A percentile compares a stretch with the other conserved stretches of the same genome.
Conservation (phyloP, 345 rosid species). For the Salix viminalis region DNA sequence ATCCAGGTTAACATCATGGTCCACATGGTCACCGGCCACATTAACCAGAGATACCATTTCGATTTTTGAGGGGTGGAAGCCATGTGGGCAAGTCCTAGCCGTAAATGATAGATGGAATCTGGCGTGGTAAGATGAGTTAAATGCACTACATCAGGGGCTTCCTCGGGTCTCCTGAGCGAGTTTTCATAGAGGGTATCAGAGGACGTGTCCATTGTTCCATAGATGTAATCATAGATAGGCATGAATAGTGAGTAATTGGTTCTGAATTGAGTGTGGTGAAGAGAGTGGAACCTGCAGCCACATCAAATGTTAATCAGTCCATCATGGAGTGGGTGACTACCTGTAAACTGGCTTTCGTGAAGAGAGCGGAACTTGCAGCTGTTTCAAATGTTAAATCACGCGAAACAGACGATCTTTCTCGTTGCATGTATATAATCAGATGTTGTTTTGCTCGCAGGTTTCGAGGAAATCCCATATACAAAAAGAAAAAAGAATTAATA, state of each 20-base stretch:
- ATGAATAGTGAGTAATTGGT: conserved; percentile 27
- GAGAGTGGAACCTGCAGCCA: conserved; percentile 21
- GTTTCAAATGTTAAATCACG: too few species aligned
- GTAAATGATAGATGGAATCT: conserved; percentile 59
- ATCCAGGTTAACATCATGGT: conserved; percentile 43
- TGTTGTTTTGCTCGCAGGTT: too few species aligned
- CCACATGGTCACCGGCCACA: conserved; percentile 62
- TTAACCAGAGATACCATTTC: conserved; percentile 40
- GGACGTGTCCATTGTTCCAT: conserved; percentile 19
- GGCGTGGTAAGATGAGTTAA: conserved; percentile 57
- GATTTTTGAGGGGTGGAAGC: conserved; percentile 51
- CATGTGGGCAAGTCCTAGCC: conserved; percentile 49
- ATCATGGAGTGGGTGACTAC: too few species aligned
- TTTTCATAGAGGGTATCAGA: conserved; percentile 7
- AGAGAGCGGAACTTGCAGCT: too few species aligned
- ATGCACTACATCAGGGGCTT: conserved; percentile 55
- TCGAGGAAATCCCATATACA: too few species aligned
- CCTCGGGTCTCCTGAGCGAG: conserved; percentile 34
- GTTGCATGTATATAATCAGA: too few species aligned
- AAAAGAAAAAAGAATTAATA: neutral
- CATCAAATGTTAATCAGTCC: too few species aligned
- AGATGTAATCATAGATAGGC: conserved; percentile 25
- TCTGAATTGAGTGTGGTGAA: conserved; percentile 29
- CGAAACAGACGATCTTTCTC: too few species aligned
- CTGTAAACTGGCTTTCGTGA: too few species aligned